Base-by-base conservation (phyloP, 345 rosid species). In the Hypericum perforatum region DNA sequence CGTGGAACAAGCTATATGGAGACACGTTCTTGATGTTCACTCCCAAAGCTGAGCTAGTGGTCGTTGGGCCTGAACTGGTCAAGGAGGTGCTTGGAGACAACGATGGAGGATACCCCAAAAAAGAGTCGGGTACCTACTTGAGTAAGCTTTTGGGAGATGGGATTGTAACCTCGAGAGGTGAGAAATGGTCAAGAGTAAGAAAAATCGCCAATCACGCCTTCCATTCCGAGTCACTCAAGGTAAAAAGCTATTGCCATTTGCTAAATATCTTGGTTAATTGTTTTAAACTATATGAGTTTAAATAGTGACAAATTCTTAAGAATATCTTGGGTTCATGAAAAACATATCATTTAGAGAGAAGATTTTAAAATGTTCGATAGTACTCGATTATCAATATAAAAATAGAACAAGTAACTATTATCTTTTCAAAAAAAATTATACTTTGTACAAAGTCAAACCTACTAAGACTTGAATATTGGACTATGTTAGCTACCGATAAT, bases 31-130 rank as follows among this genome's bases (percentile, higher is more conserved):
- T 13, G 15, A 0, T 0, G 82, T 22, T 52, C 7, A 78, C 78
- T 38, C 15, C 47, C 14, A 51, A 13, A 49, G 64, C 86, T 53
- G 72, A 62, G 12, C 37, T 80, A 37, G 67, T 70, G 1, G 61
- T 75, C 40, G 56, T 72, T 4, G 74, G 77, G 42, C 62, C 77
- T 11, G 72, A 68, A 48, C 59, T 68, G 56, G 46, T 70, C 37
- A 75, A 52, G 46, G 59, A 65, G 7, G 41, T 65, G 11, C 7
- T 65, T 9, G 52, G 41, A 39, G 45, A 58, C n/a, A 65, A 41
- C 22, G 55, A 65, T 12, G 63, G 59, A 46, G 15, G 10, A 38
- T 65, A 8, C 22, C 9, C 10, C 7, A 58, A 65, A 36, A 16
- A 4, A 36, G 41, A 22, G 0, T 2, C 37, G 16, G 44, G 39